These are phyloP conservation scores for Handroanthus guayacan DNA, from an alignment of 257 asterid species.

Conservation along the genomic window DNA sequence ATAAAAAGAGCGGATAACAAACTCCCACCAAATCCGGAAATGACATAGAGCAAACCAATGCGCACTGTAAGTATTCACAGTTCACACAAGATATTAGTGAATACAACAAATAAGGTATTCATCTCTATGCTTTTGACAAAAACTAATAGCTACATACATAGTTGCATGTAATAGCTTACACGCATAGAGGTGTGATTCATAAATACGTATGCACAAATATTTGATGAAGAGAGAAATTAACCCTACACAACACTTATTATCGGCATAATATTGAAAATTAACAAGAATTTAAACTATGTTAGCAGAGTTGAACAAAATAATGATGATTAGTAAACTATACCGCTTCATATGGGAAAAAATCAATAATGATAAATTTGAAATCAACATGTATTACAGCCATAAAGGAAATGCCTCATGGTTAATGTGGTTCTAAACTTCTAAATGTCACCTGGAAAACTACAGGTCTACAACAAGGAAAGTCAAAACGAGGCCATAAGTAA, in stretches of 20 bases:
- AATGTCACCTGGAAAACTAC: background rate
- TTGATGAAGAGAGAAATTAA: background rate
- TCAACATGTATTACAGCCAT: background rate
- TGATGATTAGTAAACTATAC: background rate
- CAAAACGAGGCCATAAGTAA: background rate
- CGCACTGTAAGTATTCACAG: constrained; percentile 55
- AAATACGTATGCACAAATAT: background rate
- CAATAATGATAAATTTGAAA: background rate
- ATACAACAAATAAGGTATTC: background rate
- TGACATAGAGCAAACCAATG: constrained; percentile 76
- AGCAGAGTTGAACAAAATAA: background rate
- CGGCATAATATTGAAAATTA: background rate
- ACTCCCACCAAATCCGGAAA: constrained; percentile 93
- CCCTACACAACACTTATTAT: background rate
- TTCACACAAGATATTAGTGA: background rate
- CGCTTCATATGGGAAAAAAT: background rate
- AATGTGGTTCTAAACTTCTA: background rate
- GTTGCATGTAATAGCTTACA: background rate
- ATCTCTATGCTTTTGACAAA: background rate
- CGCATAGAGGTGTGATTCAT: background rate
- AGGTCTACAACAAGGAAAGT: background rate
- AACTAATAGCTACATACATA: background rate
- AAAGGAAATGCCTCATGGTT: background rate
- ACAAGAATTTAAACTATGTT: background rate
- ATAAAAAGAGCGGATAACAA: constrained; percentile 82